Evolutionary conservation across 257 asterid species (phyloP), one percentile per base, ranked within the genome.

Genomic region (Solanum dulcamara): DNA sequence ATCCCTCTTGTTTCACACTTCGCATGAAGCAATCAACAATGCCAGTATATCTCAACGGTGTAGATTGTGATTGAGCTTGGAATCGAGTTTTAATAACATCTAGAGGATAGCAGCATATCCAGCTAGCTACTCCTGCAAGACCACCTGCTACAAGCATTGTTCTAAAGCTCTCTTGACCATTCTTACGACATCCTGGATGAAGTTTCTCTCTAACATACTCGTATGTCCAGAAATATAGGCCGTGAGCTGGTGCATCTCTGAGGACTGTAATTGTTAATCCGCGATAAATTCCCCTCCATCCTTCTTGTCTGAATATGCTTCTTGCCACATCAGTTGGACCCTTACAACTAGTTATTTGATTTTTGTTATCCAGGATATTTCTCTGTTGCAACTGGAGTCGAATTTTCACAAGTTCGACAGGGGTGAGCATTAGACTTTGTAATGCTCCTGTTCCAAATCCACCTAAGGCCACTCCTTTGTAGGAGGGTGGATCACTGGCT

Each of bases 101-200:
- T 26, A 93, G 81, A 0, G 98, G 99, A 77, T 93, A 96, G 85
- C 97, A 93, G 57, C 90, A 82, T 24, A 92, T 71, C 98, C 99
- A 94, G 88, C 99, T 96, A 7, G 92, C 90, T 8, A 93, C 95
- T 1, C 99, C 97, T 0, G 98, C 94, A 10, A 91, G 82, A 2
- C 99, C 98, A 0, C 99, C 98, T 1, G 98, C 94, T 5, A 93
- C 28, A 22, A 94, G 89, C 95, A 94, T 94, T n/a, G 98, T 94
- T 38, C 88, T 53, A 81, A 90, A 79, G 18, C 80, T 85, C 80
- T 93, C 97, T 26, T 91, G 87, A 1, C 98, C 93, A 13, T 72
- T 88, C 84, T 86, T 90, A 85, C 98, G 70, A 87, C 97, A 93
- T 2, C 99, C 97, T 0, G 95, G 96, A 15, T 93, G 97, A 33